Conservation (phyloP, 305 asterid species). For the Fraxinus floribunda region DNA sequence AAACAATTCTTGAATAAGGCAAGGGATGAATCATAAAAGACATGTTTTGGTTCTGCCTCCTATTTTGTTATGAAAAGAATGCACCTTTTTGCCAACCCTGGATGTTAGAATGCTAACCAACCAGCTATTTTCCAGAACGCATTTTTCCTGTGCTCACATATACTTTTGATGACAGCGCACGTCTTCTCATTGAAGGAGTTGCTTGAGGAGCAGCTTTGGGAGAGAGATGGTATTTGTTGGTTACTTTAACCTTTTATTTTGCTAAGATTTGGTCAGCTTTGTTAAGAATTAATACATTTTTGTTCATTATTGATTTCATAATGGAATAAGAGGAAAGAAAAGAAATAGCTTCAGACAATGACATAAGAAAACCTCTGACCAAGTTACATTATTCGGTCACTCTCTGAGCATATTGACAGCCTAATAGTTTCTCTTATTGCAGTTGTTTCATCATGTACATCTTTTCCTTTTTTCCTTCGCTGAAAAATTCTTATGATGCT, state of each 20-base stretch:
- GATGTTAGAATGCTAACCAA: not conserved
- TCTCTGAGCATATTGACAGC: not conserved
- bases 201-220: not conserved
- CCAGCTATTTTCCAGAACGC: not conserved
- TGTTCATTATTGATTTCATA: not conserved
- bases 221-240: not conserved
- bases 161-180: not conserved
- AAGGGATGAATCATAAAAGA: not conserved
- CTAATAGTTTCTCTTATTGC: not conserved
- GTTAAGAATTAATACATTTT: not conserved
- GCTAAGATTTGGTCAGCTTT: not conserved
- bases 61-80: not conserved
- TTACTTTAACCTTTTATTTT: not conserved
- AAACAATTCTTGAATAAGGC: not conserved
- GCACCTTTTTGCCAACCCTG: not conserved
- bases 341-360: not conserved
- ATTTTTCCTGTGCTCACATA: not conserved
- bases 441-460: not conserved
- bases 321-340: not conserved
- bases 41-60: not conserved
- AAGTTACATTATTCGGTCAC: not conserved
- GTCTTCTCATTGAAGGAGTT: not conserved
- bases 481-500: not conserved
- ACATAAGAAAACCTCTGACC: not conserved
- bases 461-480: not conserved